Evolutionary conservation across 2,329 filamentous ascomycete species (phyloP).

Genomic region (Fusarium papillatum): DNA sequence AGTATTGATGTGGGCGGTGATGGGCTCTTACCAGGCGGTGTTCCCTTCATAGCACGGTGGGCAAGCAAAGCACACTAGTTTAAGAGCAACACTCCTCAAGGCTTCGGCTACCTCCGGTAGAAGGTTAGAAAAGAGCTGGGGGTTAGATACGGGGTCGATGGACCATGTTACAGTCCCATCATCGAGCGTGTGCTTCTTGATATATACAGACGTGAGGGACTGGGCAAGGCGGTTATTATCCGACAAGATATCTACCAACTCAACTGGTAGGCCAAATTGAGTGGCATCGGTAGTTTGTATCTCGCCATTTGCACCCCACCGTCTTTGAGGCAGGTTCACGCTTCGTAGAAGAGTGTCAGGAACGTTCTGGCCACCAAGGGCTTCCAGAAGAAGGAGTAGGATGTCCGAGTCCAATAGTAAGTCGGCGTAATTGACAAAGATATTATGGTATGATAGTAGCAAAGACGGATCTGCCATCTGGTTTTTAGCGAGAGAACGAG

Average conservation of each 20-base stretch:
- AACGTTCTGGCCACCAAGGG: constrained; percentile 25
- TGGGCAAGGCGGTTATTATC: constrained; percentile 20
- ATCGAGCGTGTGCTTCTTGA: neutral
- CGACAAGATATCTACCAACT: constrained; percentile 25
- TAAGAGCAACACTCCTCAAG: constrained; percentile 22
- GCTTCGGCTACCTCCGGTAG: neutral
- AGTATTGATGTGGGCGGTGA: neutral
- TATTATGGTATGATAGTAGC: constrained; percentile 29
- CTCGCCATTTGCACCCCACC: constrained; percentile 37
- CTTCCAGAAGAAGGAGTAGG: constrained; percentile 35
- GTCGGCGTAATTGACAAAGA: constrained; percentile 36
- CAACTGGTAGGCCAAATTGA: constrained; percentile 31
- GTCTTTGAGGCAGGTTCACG: constrained; percentile 25
- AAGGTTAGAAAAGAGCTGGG: neutral
- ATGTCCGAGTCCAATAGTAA: constrained; percentile 33
- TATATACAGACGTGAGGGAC: constrained; percentile 6
- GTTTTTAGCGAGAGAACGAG: neutral
- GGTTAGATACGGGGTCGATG: neutral
- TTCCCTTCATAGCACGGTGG: constrained; percentile 45
- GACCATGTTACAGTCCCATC: constrained; percentile 1
- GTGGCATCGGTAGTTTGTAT: constrained; percentile 29
- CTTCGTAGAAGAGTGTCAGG: constrained; percentile 33
- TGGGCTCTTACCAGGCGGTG: constrained; percentile 30
- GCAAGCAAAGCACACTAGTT: constrained; percentile 40
- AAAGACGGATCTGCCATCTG: neutral